Evolutionary conservation across 495 filamentous ascomycete species (phyloP).

Genomic region (Lophiotrema nucula): DNA sequence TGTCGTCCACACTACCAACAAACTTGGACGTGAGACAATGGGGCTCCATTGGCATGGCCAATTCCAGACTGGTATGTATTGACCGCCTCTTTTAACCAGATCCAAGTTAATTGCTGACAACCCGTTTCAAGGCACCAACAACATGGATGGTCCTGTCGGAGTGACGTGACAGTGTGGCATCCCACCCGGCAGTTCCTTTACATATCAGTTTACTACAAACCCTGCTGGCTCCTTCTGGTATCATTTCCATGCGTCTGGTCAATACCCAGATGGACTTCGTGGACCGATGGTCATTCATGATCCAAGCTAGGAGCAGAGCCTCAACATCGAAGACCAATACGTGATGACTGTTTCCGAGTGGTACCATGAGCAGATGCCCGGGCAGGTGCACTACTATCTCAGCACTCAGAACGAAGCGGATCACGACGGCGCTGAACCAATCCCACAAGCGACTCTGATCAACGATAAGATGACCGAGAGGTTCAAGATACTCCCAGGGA

Average conservation of each 20-base stretch:
- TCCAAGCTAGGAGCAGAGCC: neutral
- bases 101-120: no score
- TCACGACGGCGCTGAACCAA: slow-evolving; percentile 4
- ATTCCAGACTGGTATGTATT: no score
- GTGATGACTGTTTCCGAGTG: slow-evolving; percentile 24
- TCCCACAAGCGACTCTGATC: slow-evolving; percentile 13
- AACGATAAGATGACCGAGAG: slow-evolving; percentile 13
- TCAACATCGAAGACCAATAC: slow-evolving; percentile 13
- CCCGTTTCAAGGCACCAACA: no score
- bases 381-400: slow-evolving; percentile 12
- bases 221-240: no score
- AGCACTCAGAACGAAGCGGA: slow-evolving; percentile 1
- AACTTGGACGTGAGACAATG: slow-evolving; percentile 24
- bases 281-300: slow-evolving; percentile 26
- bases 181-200: no score
- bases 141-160: no score
- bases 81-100: no score
- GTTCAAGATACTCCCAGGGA: slow-evolving; percentile 12
- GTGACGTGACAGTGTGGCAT: no score
- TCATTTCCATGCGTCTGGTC: no score
- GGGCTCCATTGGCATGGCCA: slow-evolving; percentile 24
- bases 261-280: slow-evolving; percentile 23
- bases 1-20: slow-evolving; percentile 24
- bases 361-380: slow-evolving; percentile 13
- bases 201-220: no score